These are phyloP conservation scores for Daldinia sp. DNA, from an alignment of 2,329 filamentous ascomycete genomes.

Conservation along the genomic window DNA sequence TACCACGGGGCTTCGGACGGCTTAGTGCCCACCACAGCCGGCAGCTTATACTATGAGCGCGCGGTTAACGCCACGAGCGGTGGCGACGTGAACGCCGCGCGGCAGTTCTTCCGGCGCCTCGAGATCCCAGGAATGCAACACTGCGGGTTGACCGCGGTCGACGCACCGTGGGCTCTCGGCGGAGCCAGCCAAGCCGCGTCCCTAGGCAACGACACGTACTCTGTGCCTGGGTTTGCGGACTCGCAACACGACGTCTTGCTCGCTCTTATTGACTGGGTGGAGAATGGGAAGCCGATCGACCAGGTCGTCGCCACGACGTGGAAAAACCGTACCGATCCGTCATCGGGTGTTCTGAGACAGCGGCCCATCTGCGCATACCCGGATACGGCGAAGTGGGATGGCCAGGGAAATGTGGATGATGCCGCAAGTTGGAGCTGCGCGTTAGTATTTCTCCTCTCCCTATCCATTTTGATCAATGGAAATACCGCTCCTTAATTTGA, in stretches of 20 bases:
- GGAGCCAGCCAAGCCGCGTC: conserved; percentile 43
- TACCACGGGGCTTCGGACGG: conserved; percentile 57
- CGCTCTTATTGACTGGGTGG: conserved; percentile 51
- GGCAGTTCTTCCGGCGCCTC: conserved; percentile 62
- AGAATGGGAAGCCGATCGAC: conserved; percentile 46
- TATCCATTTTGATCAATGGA: too few species aligned
- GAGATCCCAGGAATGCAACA: conserved; percentile 62
- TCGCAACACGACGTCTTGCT: conserved; percentile 50
- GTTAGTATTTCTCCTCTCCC: conserved; percentile 34
- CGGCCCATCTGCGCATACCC: conserved; percentile 57
- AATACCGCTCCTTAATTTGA: neutral
- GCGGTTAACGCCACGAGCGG: conserved; percentile 43
- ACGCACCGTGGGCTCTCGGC: conserved; percentile 54
- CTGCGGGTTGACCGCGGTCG: conserved; percentile 50
- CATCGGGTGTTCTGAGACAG: conserved; percentile 52
- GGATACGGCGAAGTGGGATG: conserved; percentile 48
- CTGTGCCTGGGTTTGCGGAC: conserved; percentile 49
- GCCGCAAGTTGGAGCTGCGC: conserved; percentile 49
- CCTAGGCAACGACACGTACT: conserved; percentile 45
- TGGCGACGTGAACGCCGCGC: conserved; percentile 47
- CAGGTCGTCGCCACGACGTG: conserved; percentile 50
- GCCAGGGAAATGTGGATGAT: conserved; percentile 45
- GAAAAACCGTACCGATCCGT: conserved; percentile 38
- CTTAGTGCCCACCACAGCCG: conserved; percentile 51
- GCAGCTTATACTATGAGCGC: conserved; percentile 48